Conservation (phyloP, 1,284 basidiomycete genomes). For the Trichosporon faecale region DNA sequence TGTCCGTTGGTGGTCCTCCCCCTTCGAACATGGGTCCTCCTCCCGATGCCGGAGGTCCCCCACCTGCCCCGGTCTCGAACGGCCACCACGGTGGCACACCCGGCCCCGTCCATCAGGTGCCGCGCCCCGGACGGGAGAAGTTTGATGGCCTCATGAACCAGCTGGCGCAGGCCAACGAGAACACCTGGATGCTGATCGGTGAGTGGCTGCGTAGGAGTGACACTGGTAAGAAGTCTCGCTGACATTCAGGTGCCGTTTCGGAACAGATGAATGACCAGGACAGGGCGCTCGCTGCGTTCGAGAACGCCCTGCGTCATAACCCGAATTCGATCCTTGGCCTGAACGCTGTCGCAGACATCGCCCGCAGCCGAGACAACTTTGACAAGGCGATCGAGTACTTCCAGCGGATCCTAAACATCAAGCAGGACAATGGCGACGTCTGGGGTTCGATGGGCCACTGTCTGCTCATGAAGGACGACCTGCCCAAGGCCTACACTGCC, state of each 20-base stretch:
- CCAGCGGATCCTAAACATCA: slow-evolving; percentile 79
- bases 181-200: slow-evolving; percentile 91
- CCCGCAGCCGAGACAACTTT: slow-evolving; percentile 56
- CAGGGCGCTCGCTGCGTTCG: slow-evolving; percentile 82
- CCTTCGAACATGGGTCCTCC: slow-evolving; percentile 24
- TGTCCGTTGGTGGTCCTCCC: slow-evolving; percentile 25
- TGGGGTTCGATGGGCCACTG: slow-evolving; percentile 95
- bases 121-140: slow-evolving; percentile 39
- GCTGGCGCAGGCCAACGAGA: slow-evolving; percentile 77
- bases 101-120: slow-evolving; percentile 18
- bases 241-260: slow-evolving; percentile 68
- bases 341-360: slow-evolving; percentile 74
- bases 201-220: slow-evolving; percentile 28
- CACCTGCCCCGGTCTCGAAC: slow-evolving; percentile 26
- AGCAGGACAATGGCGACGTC: slow-evolving; percentile 89
- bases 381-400: slow-evolving; percentile 83
- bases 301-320: slow-evolving; percentile 87
- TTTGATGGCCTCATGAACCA: slow-evolving; percentile 34
- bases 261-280: slow-evolving; percentile 88
- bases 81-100: slow-evolving; percentile 30
- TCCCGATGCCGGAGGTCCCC: slow-evolving; percentile 22
- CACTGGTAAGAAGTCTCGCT: background rate
- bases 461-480: slow-evolving; percentile 98
- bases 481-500: slow-evolving; percentile 96
- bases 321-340: slow-evolving; percentile 80